Evolutionary conservation across 371 early-diverging fungal species (phyloP).

Genomic region (Mucor mucedo): DNA sequence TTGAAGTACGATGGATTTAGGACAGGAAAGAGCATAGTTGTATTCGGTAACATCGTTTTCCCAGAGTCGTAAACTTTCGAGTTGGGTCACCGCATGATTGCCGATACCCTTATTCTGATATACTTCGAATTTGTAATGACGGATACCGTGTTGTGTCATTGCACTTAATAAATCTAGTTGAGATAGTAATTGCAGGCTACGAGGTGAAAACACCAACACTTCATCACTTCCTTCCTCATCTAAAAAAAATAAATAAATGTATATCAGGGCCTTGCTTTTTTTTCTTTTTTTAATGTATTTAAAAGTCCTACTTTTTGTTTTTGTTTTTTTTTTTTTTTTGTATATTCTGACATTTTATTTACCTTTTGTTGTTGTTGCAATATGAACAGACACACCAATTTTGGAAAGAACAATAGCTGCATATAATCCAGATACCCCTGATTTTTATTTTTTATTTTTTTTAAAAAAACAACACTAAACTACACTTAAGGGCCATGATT

Average conservation of each 20-base stretch:
- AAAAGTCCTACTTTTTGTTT: neutral
- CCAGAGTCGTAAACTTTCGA: constrained; percentile 37
- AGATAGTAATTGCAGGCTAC: constrained; percentile 39
- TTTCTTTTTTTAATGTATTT: neutral
- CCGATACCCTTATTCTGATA: constrained; percentile 28
- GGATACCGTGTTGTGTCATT: constrained; percentile 30
- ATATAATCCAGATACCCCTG: constrained; percentile 44
- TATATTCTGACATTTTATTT: neutral
- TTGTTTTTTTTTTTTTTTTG: neutral
- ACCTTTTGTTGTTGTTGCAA: constrained; percentile 30
- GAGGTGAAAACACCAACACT: constrained; percentile 41
- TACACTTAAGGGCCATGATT: neutral
- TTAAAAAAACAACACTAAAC: neutral
- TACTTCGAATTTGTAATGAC: constrained; percentile 39
- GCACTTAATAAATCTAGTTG: constrained; percentile 27
- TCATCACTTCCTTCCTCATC: constrained; percentile 14
- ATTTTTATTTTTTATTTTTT: neutral
- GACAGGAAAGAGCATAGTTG: constrained; percentile 35
- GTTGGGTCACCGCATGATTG: constrained; percentile 19
- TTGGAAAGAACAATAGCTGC: constrained; percentile 42
- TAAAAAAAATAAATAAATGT: too few relatives aligned
- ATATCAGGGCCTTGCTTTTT: neutral
- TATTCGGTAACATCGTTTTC: constrained; percentile 34
- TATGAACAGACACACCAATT: constrained; percentile 42
- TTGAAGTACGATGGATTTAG: constrained; percentile 20